Base-by-base conservation (phyloP, 345 rosid genomes). In the Eucalyptus grandis region DNA sequence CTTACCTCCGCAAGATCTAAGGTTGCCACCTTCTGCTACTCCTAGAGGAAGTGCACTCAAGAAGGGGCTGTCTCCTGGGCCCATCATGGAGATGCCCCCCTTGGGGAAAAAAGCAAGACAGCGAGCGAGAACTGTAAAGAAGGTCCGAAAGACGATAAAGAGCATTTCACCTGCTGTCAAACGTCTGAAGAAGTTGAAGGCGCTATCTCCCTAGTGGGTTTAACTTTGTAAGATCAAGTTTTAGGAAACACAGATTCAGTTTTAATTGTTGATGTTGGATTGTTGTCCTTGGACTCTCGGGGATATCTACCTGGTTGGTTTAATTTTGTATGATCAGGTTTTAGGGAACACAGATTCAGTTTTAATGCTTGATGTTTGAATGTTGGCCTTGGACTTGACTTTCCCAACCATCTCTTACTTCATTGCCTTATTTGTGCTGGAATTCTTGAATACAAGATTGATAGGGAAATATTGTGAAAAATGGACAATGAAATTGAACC, bases 11-110 rank as follows among this genome's bases (percentile, higher is more conserved):
- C 95, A 97, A 88, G 94, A 93, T 90, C 89, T 98, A 94, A 96
- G 99, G 92, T 90, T 97, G 92, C 99, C 99, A 3, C 98, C 99
- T 7, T 95, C 99, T 88, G 96, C 94, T 87, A 96, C 97, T 22
- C 99, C 99, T 14, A 93, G 99, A 91, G 99, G 99, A 91, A 98
- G 99, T 94, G 99, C 99, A 34, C 96, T 98, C 34, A 98, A 98
- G 94, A 90, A 96, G 93, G 99, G 99, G 40, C 86, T 97, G 72
- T 94, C 96, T 49, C 95, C 99, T 11, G 99, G 99, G 90, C 99
- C 99, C 40, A 87, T 97, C 67, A 94, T 92, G 91, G 98, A 95
- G 91, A 82, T 94, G 91, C 89, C 96, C 81, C 49, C 94, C 34
- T 90, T 90, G 62, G 89, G 86, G 67, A 98, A 94, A 90, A 96